Conservation (phyloP, 495 filamentous ascomycete species). For the Sporormia fimetaria region DNA sequence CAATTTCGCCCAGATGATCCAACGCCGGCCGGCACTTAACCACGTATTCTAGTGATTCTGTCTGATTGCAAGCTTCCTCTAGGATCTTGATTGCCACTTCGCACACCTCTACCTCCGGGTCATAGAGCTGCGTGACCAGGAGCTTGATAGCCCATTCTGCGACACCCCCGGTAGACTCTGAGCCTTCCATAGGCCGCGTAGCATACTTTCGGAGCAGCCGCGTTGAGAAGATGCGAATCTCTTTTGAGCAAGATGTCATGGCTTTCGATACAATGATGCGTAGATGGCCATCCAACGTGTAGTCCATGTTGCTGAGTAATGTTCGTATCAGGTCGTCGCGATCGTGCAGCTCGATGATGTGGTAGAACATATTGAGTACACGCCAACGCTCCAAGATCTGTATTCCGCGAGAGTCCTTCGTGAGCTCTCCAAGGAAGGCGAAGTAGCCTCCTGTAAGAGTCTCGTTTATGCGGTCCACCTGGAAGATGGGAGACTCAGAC, state of each 20-base stretch:
- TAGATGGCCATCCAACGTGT: constrained; percentile 75
- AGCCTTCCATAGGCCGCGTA: constrained; percentile 31
- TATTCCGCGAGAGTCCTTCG: constrained; percentile 66
- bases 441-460: constrained; percentile 89
- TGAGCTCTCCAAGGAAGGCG: constrained; percentile 76
- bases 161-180: constrained; percentile 19
- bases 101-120: constrained; percentile 92
- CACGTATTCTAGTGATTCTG: constrained; percentile 80
- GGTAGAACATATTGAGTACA: constrained; percentile 98
- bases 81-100: constrained; percentile 92
- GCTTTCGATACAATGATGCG: constrained; percentile 88
- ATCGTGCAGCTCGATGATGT: constrained; percentile 81
- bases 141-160: constrained; percentile 93
- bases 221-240: constrained; percentile 78
- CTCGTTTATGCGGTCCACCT: constrained; percentile 64
- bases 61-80: constrained; percentile 91
- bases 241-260: constrained; percentile 80
- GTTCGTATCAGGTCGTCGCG: constrained; percentile 83
- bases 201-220: constrained; percentile 77
- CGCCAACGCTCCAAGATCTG: constrained; percentile 91
- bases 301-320: constrained; percentile 83
- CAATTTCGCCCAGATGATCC: constrained; percentile 94
- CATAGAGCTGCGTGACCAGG: constrained; percentile 93
- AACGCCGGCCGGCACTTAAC: constrained; percentile 92
- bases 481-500: constrained; percentile 78